Conservation (phyloP, 176 grass and related monocot genomes). For the Musa beccarii region DNA sequence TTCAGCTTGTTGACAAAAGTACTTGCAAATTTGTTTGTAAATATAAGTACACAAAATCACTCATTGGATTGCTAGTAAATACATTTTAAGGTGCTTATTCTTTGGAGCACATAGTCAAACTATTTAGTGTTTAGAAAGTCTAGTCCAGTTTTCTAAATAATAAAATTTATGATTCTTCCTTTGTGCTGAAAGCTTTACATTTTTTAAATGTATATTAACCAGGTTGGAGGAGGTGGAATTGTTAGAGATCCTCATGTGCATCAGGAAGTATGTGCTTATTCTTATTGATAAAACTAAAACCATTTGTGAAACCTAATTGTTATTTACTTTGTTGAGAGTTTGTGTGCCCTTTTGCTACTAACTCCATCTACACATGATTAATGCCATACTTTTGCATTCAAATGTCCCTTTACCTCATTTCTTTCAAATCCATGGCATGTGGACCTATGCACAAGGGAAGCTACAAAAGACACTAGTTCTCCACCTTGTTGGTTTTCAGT, state of each 20-base stretch:
- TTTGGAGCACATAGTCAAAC: not conserved
- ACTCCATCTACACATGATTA: too few relatives aligned
- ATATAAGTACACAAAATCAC: too few relatives aligned
- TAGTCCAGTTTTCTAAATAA: not conserved
- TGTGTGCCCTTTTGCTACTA: not conserved
- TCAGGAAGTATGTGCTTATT: slow-evolving; percentile 57
- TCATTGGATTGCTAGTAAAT: too few relatives aligned
- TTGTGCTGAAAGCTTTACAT: not conserved
- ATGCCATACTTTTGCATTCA: too few relatives aligned
- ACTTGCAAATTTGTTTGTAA: not conserved
- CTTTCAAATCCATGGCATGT: too few relatives aligned
- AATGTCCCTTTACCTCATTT: too few relatives aligned
- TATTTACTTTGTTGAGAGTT: not conserved
- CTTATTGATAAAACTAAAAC: not conserved
- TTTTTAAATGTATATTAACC: not conserved
- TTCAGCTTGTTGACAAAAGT: not conserved
- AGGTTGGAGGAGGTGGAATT: slow-evolving; percentile 90
- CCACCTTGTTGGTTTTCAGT: too few relatives aligned
- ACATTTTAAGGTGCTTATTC: not conserved
- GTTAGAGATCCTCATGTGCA: slow-evolving; percentile 84
- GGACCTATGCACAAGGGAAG: too few relatives aligned
- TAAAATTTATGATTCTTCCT: not conserved
- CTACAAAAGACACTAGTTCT: too few relatives aligned
- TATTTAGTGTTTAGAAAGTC: not conserved
- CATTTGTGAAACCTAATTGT: not conserved